Evolutionary conservation across 805 yeast genomes (phyloP), one percentile per base, ranked within the genome.

Genomic region (Ogataea methanolica): DNA sequence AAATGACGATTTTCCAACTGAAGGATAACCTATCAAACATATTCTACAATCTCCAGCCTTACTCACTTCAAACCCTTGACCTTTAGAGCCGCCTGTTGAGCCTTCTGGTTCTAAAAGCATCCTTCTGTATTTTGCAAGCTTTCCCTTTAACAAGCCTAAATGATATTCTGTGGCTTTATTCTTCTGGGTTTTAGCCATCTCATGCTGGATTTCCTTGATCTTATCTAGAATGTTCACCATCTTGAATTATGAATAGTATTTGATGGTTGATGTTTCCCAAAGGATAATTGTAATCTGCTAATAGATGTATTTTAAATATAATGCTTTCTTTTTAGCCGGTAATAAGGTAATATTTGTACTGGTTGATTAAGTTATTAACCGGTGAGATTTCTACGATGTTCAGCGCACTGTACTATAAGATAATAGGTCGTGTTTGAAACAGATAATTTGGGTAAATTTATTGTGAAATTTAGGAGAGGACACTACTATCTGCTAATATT

Each of bases 91-190:
- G 5, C 59, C 51, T 1, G 82, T 73, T 0, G 89, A 88, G 0
- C 92, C 85, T 39, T 88, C 84, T 6, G 97, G 98, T 55, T 91
- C 97, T 41, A 92, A 73, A 43, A 92, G 75, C 72, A 92, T 96
- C 60, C 95, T 83, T 62, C 98, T 79, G 61, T 87, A 87, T 54
- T 96, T 76, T 9, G 99, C 99, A 39, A 94, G 78, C 65, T 92
- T 94, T 46, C 98, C 99, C 69, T 92, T 91, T 45, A 94, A 73
- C 22, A 92, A 78, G 54, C 99, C 98, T 61, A 92, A 76, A 66
- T 92, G 99, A 67, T 94, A 91, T 72, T 92, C 98, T 1, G 99
- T 92, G 53, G 99, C 98, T 70, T 92, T 92, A 64, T 92, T 92
- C 73, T 94, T 92, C 65, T 92, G 99, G 33, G 99, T 92, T 52